Conservation (phyloP, 805 yeast genomes). For the Yarrowia sp. region DNA sequence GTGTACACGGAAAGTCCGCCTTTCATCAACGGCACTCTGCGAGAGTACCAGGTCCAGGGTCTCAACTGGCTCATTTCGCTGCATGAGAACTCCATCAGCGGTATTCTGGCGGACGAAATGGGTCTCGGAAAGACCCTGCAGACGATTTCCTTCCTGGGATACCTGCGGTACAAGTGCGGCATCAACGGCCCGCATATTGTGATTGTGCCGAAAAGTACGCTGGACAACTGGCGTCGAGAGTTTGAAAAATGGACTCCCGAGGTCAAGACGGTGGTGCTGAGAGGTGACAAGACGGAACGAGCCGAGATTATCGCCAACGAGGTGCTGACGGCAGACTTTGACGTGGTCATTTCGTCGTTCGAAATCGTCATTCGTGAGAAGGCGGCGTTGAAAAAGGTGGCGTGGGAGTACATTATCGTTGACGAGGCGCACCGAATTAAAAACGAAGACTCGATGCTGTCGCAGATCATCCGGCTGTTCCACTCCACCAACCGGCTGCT, state of each 20-base stretch:
- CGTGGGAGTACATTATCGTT: conserved; percentile 92
- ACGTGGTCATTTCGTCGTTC: conserved; percentile 87
- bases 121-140: conserved; percentile 96
- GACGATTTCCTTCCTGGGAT: conserved; percentile 90
- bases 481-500: conserved; percentile 83
- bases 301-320: conserved; percentile 62
- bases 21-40: conserved; percentile 72
- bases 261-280: conserved; percentile 81
- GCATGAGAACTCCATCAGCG: conserved; percentile 86
- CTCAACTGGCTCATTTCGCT: conserved; percentile 91
- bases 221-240: conserved; percentile 96
- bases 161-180: conserved; percentile 75
- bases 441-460: conserved; percentile 88
- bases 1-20: conserved; percentile 87
- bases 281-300: conserved; percentile 89
- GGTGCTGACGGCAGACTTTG: conserved; percentile 78
- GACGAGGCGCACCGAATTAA: conserved; percentile 98
- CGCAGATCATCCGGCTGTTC: conserved; percentile 89
- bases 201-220: conserved; percentile 93
- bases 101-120: conserved; percentile 98
- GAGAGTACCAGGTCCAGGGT: conserved; percentile 95
- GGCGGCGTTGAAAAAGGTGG: conserved; percentile 73
- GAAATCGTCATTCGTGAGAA: conserved; percentile 95
- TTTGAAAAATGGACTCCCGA: conserved; percentile 97
- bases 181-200: conserved; percentile 90